Base-by-base conservation (phyloP, 1,284 basidiomycete genomes). In the Apiotrichum gracile region DNA sequence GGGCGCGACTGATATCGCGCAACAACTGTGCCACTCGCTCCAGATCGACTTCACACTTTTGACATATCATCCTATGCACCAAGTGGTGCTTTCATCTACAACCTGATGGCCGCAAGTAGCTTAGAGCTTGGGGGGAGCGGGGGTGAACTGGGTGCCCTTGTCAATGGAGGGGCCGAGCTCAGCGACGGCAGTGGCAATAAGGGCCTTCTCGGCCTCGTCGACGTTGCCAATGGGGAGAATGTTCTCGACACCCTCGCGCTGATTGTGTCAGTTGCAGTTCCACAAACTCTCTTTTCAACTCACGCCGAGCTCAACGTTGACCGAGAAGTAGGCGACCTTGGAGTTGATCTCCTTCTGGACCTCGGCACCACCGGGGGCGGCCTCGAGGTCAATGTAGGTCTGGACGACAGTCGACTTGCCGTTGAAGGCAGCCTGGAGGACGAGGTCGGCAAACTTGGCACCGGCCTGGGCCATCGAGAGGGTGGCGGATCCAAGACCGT, bases 391-490 rank as follows among this genome's bases (percentile, higher is more conserved):
- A 72, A 96, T 87, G 77, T 89, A 94, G 6, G 90, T 87, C 59
- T 91, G 91, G 29, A 85, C 84, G 61, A 90, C 73, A 48, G 90
- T 83, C 79, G 87, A 87, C 78, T 93, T 88, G 72, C 91, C 91
- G 65, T 81, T 84, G 60, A 72, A 74, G 74, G 93, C 78, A 51
- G 88, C 91, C 51, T 88, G 83, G 64, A 97, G 79, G 65, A 97
- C 80, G 49, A 83, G 78, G 70, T 87, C 81, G 58, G 91, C 81
- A 77, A 94, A 97, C 78, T 87, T 88, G 76, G 91, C 86, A 71
- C 86, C 88, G 54, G 88, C 88, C 70, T 90, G 91, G n/a, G 91
- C 90, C 91, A 94, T 94, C 49, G 87, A 89, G 52, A 93, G 84
- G 45, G 90, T 93, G 37, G 90, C 90, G 56, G 85, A 87, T 64